These are phyloP conservation scores for Colletotrichum sp. DNA, from an alignment of 2,329 filamentous ascomycete species.

Conservation along the genomic window DNA sequence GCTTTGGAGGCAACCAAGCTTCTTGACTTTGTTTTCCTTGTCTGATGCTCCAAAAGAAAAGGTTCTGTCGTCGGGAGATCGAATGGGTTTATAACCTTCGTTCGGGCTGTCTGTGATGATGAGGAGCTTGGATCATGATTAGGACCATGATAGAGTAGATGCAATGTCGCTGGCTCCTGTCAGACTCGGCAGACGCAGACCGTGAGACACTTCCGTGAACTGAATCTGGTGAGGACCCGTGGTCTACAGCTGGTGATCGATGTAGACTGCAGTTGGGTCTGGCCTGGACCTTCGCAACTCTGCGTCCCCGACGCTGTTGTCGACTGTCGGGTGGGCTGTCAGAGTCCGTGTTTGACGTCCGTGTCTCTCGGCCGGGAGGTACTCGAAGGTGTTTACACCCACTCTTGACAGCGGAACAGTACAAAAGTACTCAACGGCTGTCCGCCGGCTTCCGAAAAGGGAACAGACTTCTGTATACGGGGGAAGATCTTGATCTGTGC, in stretches of 20 bases:
- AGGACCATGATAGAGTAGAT: not conserved
- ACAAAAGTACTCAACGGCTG: not conserved
- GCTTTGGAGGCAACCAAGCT: conserved; percentile 5
- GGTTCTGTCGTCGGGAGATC: not conserved
- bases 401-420: not conserved
- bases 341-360: not conserved
- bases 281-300: not conserved
- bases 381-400: not conserved
- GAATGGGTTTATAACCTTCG: conserved; percentile 17
- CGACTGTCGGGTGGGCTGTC: not conserved
- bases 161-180: not conserved
- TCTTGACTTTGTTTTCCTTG: conserved; percentile 13
- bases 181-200: not conserved
- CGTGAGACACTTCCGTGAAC: conserved; percentile 1
- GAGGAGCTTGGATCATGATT: not conserved
- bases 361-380: not conserved
- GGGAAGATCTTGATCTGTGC: conserved; percentile 1
- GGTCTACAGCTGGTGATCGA: not conserved
- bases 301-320: conserved; percentile 12
- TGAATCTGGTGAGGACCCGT: not conserved
- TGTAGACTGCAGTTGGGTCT: not conserved
- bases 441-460: not conserved
- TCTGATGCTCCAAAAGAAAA: conserved; percentile 2
- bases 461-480: not conserved
- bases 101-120: not conserved